A percentile compares a stretch with the other conserved stretches of the same genome.
These are phyloP conservation scores for Phanerochaete sordida DNA, from an alignment of 768 basidiomycete species.

Conservation along the genomic window DNA sequence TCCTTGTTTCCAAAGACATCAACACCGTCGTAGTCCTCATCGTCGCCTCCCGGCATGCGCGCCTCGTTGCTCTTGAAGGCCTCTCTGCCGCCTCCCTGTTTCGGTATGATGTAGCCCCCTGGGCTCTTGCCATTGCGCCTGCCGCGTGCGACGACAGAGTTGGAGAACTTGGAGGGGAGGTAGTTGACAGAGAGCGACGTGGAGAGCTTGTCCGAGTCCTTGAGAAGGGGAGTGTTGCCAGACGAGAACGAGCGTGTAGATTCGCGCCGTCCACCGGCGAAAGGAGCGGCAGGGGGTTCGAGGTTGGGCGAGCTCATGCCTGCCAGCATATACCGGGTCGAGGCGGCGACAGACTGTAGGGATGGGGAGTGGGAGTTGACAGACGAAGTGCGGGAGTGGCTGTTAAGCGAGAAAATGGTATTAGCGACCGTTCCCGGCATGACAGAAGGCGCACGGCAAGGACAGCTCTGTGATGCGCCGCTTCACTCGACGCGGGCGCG, in stretches of 20 bases:
- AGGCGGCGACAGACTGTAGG: slow-evolving; percentile 41
- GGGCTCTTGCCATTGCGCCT: slow-evolving; percentile 36
- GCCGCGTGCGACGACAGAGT: slow-evolving; percentile 37
- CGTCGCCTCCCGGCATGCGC: slow-evolving; percentile 34
- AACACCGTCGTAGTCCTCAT: slow-evolving; percentile 37
- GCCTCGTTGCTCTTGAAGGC: slow-evolving; percentile 41
- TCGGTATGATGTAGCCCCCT: slow-evolving; percentile 41
- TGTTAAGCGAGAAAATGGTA: slow-evolving; percentile 1
- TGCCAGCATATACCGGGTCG: slow-evolving; percentile 46
- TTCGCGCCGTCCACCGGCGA: slow-evolving; percentile 24
- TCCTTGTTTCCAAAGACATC: slow-evolving; percentile 37
- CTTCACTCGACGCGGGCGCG: background rate
- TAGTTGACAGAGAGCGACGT: slow-evolving; percentile 64
- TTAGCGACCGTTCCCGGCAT: slow-evolving; percentile 8
- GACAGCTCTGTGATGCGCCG: background rate
- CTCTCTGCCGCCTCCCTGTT: slow-evolving; percentile 68
- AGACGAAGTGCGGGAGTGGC: slow-evolving; percentile 30
- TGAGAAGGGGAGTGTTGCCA: slow-evolving; percentile 21
- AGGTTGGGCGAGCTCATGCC: slow-evolving; percentile 30
- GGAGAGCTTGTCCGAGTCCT: slow-evolving; percentile 14
- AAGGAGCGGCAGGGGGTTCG: slow-evolving; percentile 40
- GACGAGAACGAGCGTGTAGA: slow-evolving; percentile 25
- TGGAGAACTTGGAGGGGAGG: slow-evolving; percentile 72
- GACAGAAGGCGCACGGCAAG: background rate
- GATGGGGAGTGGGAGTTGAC: slow-evolving; percentile 36